Percentiles rank a stretch among this genome's conserved stretches.
These are phyloP conservation scores for Dissophora ornata DNA, from an alignment of 192 early-diverging fungal genomes.

Conservation along the genomic window DNA sequence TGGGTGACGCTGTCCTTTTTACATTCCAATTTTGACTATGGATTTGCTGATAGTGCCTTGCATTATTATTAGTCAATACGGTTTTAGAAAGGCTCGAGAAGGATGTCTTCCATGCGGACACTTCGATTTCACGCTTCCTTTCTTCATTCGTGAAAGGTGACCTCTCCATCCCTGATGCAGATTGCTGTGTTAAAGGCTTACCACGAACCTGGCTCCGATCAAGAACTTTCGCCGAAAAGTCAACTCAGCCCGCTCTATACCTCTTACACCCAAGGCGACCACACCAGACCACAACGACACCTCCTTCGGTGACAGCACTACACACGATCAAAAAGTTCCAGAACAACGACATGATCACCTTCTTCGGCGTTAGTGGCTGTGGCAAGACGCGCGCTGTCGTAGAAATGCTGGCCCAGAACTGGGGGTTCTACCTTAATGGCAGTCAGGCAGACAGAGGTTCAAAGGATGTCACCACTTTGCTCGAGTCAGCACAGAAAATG, in stretches of 20 bases:
- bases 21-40: constrained; percentile 1
- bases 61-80: constrained; percentile 14
- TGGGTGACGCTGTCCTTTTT: background rate
- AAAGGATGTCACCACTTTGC: constrained; percentile 47
- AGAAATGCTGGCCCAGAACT: constrained; percentile 47
- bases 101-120: constrained; percentile 18
- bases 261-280: constrained; percentile 43
- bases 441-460: constrained; percentile 39
- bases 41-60: constrained; percentile 4
- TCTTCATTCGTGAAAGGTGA: constrained; percentile 30
- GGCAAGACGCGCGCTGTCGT: constrained; percentile 48
- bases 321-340: constrained; percentile 26
- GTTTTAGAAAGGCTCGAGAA: constrained; percentile 29
- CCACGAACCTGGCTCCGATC: constrained; percentile 29
- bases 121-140: constrained; percentile 27
- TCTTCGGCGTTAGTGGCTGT: constrained; percentile 50
- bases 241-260: constrained; percentile 35
- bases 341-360: constrained; percentile 41
- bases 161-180: constrained; percentile 27
- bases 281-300: constrained; percentile 37
- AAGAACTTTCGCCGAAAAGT: constrained; percentile 15
- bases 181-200: constrained; percentile 45
- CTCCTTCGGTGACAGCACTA: constrained; percentile 28
- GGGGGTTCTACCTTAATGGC: constrained; percentile 51
- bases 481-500: constrained; percentile 23